Evolutionary conservation across 495 filamentous ascomycete species (phyloP), one percentile per base, ranked within the genome.

Genomic region (Aspergillus nanangensis): DNA sequence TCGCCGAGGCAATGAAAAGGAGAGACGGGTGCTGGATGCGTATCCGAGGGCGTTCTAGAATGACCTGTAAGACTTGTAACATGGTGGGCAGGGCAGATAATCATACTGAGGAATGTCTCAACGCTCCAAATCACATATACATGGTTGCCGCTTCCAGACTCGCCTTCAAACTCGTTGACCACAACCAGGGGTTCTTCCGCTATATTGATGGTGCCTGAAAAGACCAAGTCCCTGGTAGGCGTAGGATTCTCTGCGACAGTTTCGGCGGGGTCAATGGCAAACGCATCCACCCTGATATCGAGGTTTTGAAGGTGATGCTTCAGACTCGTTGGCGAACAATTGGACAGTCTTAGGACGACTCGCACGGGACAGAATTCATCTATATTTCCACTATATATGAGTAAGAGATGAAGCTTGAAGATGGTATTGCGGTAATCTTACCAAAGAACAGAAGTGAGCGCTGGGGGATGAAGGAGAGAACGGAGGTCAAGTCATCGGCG

Each of bases 71-170:
- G 9, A 38, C 70, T 29, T 69, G 58, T 38, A 44, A 18, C 2
- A 15, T 19, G 9, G 8, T 14, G 29, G 5, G 44, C 14, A 24
- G 15, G 41, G 2, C 9, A 34, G n/a, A 34, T 9, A 27, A 17
- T 57, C 69, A 51, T 60, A 81, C 79, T 72, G n/a, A 95, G 72
- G 48, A 87, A 82, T n/a, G 87, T 81, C 15, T 82, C 72, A 17
- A 86, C 66, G 55, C 82, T 90, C 90, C 90, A 96, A 43, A 92
- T 74, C n/a, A 83, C 79, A 50, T 89, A 80, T 15, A 84, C 72
- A 59, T 81, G 76, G 48, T 77, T 80, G 8, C 70, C 68, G 23
- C 62, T 67, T 7, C 78, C 78, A 4, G 74, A 71, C 2, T 72
- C 77, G 2, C 74, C 72, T 36, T 80, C 75, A 19, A 68, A 70